Conservation (phyloP, 768 basidiomycete species). For the Lactarius psammicola region DNA sequence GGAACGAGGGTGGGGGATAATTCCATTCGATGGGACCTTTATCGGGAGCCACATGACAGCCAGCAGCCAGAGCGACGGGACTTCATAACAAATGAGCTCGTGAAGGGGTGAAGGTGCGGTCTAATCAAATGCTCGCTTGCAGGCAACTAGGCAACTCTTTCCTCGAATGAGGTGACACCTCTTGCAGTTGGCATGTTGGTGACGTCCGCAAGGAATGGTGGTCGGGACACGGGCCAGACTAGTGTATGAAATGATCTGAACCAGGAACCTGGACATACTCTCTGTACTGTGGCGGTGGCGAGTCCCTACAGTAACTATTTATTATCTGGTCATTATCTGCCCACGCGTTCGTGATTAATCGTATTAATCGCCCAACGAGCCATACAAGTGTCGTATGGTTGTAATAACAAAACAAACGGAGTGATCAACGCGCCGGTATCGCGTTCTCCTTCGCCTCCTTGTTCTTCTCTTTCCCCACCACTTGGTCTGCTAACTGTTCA, state of each 20-base stretch:
- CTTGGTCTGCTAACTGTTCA: conserved; percentile 32
- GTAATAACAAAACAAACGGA: not conserved
- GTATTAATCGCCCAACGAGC: not conserved
- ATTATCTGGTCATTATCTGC: too few relatives aligned
- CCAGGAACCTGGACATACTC: not conserved
- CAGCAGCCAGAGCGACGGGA: not conserved
- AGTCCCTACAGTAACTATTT: not conserved
- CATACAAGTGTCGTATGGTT: conserved; percentile 1
- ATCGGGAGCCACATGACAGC: not conserved
- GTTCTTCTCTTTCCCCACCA: conserved; percentile 23
- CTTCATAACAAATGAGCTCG: not conserved
- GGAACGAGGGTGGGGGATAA: not conserved
- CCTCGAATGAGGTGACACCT: not conserved
- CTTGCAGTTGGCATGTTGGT: not conserved
- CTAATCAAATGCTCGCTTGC: not conserved
- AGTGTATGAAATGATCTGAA: not conserved
- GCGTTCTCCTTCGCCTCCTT: conserved; percentile 26
- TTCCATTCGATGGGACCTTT: not conserved
- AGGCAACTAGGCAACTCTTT: not conserved
- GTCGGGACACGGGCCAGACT: not conserved
- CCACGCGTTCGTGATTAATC: not conserved
- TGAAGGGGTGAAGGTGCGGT: not conserved
- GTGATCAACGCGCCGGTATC: conserved; percentile 24
- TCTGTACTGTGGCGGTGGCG: too few relatives aligned
- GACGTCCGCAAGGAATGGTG: not conserved